phyloP scores from a whole-genome alignment of 106 monocot species.

The Chionographis japonica region DNA sequence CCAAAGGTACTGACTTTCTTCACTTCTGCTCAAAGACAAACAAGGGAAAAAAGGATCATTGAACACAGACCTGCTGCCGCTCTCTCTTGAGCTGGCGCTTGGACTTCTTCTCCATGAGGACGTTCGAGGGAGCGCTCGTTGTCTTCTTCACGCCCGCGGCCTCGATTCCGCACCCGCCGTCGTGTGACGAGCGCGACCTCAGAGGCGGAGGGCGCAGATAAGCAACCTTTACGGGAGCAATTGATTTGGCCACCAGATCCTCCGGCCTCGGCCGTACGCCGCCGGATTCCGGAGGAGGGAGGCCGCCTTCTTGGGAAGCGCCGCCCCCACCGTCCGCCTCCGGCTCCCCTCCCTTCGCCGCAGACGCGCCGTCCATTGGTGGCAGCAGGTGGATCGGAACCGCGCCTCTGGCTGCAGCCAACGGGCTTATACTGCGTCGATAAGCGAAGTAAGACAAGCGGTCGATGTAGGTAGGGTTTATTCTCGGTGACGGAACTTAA shows the following conservation, averaged over 20 bases:
- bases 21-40: no score
- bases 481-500: no score
- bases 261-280: conserved; percentile 37
- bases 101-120: conserved; percentile 80
- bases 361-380: not conserved
- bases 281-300: not conserved
- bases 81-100: conserved; percentile 85
- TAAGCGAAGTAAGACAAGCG: no score
- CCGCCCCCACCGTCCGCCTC: not conserved
- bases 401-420: no score
- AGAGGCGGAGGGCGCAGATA: conserved; percentile 63
- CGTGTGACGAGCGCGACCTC: conserved; percentile 13
- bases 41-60: not conserved
- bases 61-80: conserved; percentile 50
- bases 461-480: no score
- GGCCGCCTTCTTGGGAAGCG: not conserved
- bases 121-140: not conserved
- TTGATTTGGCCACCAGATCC: conserved; percentile 69
- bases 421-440: no score
- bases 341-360: no score
- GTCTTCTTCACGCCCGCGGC: conserved; percentile 18
- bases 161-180: not conserved
- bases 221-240: conserved; percentile 81
- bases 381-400: no score
- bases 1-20: no score